Evolutionary conservation across 371 early-diverging fungal species (phyloP).

Genomic region (Sporodiniella umbellata): DNA sequence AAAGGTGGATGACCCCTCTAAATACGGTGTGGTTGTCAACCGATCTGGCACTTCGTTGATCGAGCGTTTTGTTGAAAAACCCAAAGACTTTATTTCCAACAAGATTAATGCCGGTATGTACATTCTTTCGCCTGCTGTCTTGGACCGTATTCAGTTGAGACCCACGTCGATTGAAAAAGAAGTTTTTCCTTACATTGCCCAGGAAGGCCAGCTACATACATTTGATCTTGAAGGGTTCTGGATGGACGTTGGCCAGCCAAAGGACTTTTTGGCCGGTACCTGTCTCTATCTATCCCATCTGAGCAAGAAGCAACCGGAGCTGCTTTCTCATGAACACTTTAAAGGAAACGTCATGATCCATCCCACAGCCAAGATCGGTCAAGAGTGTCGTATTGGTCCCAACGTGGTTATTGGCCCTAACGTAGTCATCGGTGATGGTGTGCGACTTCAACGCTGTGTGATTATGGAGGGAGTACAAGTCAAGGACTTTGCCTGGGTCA

Average conservation of each 20-base stretch:
- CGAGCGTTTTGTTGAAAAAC: slow-evolving; percentile 98
- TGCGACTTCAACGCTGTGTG: slow-evolving; percentile 86
- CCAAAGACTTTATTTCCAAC: slow-evolving; percentile 90
- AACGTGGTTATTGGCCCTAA: slow-evolving; percentile 94
- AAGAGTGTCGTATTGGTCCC: slow-evolving; percentile 93
- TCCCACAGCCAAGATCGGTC: slow-evolving; percentile 89
- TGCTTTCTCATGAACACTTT: slow-evolving; percentile 63
- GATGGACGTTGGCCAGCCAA: slow-evolving; percentile 99
- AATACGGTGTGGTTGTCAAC: slow-evolving; percentile 96
- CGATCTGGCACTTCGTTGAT: slow-evolving; percentile 66
- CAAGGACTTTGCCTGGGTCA: slow-evolving; percentile 89
- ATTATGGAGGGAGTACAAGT: slow-evolving; percentile 86
- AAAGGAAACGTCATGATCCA: slow-evolving; percentile 89
- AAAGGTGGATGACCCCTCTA: slow-evolving; percentile 96
- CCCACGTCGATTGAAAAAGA: slow-evolving; percentile 99
- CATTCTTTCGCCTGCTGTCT: slow-evolving; percentile 89
- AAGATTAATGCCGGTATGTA: slow-evolving; percentile 99
- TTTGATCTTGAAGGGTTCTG: slow-evolving; percentile 98
- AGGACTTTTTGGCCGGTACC: slow-evolving; percentile 96
- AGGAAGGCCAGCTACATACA: slow-evolving; percentile 78
- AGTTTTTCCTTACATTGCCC: slow-evolving; percentile 94
- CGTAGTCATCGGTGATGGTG: slow-evolving; percentile 94
- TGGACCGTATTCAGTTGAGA: slow-evolving; percentile 79
- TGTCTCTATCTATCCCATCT: slow-evolving; percentile 88
- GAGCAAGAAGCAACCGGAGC: slow-evolving; percentile 67